A percentile compares a stretch with the other conserved stretches of the same genome.
Evolutionary conservation across 208 protist species (phyloP).

Genomic region (Trypanosoma platydactyli): DNA sequence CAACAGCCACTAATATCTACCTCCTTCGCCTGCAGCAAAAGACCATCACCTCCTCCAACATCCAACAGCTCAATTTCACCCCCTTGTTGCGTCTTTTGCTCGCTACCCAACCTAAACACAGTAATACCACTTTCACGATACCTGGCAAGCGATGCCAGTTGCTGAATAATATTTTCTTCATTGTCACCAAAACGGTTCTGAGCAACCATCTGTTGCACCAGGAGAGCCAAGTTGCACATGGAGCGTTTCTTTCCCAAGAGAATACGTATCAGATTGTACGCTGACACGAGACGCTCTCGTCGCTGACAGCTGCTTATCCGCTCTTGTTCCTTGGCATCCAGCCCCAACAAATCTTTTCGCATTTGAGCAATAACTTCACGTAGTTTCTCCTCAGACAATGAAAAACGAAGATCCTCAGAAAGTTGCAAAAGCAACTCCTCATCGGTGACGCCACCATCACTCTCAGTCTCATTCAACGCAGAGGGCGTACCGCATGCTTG

Average conservation of each 20-base stretch:
- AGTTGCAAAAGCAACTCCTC: conserved; percentile 43
- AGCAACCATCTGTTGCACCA: conserved; percentile 45
- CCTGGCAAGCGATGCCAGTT: conserved; percentile 47
- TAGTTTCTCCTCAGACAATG: conserved; percentile 60
- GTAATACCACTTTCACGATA: conserved; percentile 26
- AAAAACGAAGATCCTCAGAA: conserved; percentile 63
- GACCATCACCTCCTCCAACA: not conserved
- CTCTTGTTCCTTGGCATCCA: conserved; percentile 41
- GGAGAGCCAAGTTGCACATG: conserved; percentile 31
- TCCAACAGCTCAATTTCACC: not conserved
- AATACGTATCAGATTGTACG: conserved; percentile 72
- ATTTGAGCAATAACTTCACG: conserved; percentile 62
- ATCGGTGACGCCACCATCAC: conserved; percentile 8
- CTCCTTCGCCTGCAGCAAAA: not conserved
- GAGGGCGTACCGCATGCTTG: not conserved
- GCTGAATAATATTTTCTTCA: conserved; percentile 32
- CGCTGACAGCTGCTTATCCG: conserved; percentile 54
- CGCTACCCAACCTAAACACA: conserved; percentile 5
- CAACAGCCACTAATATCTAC: conserved; percentile 7
- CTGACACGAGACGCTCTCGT: conserved; percentile 59
- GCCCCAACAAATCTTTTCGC: conserved; percentile 44
- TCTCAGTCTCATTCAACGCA: not conserved
- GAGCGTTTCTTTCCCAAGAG: conserved; percentile 44
- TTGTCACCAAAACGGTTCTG: conserved; percentile 68
- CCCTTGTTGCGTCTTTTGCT: not conserved